These are phyloP conservation scores for Pistacia atlantica DNA, from an alignment of 345 rosid species.

Conservation along the genomic window DNA sequence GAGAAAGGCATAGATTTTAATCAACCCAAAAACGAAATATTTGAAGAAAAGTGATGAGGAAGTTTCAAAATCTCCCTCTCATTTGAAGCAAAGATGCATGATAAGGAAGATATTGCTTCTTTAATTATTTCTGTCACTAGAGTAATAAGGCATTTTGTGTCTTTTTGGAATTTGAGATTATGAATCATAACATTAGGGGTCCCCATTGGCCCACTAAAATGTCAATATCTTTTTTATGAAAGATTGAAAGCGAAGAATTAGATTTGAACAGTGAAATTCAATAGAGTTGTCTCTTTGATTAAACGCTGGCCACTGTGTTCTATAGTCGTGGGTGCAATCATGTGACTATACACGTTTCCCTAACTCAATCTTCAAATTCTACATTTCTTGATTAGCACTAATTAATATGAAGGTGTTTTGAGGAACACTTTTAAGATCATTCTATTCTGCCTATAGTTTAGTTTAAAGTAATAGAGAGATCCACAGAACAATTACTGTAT, in stretches of 20 bases:
- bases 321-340: slow-evolving; percentile 18
- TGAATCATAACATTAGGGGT: slow-evolving; percentile 19
- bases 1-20: no score
- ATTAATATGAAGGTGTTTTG: no score
- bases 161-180: slow-evolving; percentile 20
- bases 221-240: slow-evolving; percentile 28
- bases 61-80: slow-evolving; percentile 10
- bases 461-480: no score
- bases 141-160: background rate
- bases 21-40: no score
- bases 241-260: slow-evolving; percentile 26
- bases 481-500: no score
- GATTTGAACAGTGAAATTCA: background rate
- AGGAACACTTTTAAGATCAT: no score
- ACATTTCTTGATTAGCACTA: no score
- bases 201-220: slow-evolving; percentile 11
- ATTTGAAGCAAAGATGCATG: slow-evolving; percentile 26
- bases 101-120: slow-evolving; percentile 8
- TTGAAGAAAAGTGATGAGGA: background rate
- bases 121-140: slow-evolving; percentile 28
- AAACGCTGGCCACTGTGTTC: slow-evolving; percentile 3
- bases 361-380: background rate
- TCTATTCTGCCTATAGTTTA: no score
- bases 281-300: slow-evolving; percentile 8
- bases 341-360: background rate